A percentile compares a stretch with the other conserved stretches of the same genome.
These are phyloP conservation scores for Ephemerocybe angulata DNA, from an alignment of 768 basidiomycete species.

Conservation along the genomic window DNA sequence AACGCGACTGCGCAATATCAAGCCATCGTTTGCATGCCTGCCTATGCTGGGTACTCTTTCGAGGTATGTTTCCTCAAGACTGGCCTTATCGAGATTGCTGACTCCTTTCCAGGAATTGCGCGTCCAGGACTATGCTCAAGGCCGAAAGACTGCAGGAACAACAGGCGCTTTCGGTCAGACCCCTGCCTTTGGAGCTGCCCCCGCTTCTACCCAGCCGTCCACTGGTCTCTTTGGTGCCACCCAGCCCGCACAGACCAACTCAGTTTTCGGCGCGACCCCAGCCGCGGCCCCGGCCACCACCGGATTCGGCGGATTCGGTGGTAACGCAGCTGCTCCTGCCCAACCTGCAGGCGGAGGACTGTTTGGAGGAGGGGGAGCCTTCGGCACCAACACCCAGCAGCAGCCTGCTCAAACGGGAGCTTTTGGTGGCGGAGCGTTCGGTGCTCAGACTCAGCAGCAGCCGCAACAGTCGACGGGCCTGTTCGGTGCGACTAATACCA, in stretches of 20 bases:
- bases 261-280: conserved; percentile 33
- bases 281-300: conserved; percentile 28
- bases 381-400: conserved; percentile 19
- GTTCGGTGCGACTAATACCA: conserved; percentile 12
- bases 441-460: conserved; percentile 28
- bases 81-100: conserved; percentile 7
- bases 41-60: conserved; percentile 73
- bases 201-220: conserved; percentile 34
- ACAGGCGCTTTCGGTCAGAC: conserved; percentile 53
- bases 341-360: conserved; percentile 25
- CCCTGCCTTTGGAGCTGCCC: conserved; percentile 37
- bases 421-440: too few relatives aligned
- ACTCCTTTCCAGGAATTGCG: conserved; percentile 57
- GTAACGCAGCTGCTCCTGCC: conserved; percentile 3
- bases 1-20: conserved; percentile 66
- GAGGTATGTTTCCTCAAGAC: conserved; percentile 45
- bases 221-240: conserved; percentile 43
- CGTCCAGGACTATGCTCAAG: conserved; percentile 70
- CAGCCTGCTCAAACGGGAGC: too few relatives aligned
- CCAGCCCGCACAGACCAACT: conserved; percentile 32
- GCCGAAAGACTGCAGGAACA: conserved; percentile 58
- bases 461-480: conserved; percentile 30
- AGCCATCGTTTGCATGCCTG: conserved; percentile 75
- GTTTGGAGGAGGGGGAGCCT: conserved; percentile 34
- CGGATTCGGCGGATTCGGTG: conserved; percentile 35